These are phyloP conservation scores for Sinapis alba DNA, from an alignment of 441 rosid species.

Conservation along the genomic window DNA sequence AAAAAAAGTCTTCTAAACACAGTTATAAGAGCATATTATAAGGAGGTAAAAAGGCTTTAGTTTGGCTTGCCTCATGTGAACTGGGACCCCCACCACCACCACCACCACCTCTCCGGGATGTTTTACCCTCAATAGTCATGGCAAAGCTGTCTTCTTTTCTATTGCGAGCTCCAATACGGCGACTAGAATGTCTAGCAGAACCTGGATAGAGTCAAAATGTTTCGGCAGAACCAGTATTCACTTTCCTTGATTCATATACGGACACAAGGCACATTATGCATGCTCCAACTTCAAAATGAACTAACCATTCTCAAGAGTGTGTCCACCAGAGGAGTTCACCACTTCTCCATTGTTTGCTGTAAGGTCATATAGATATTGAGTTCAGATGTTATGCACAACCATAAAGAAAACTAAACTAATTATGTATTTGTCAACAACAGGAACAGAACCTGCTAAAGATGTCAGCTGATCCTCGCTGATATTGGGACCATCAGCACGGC, in stretches of 20 bases:
- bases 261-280: background rate
- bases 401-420: background rate
- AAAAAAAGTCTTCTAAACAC: slow-evolving; percentile 6
- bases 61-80: slow-evolving; percentile 56
- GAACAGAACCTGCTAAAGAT: slow-evolving; percentile 39
- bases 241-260: background rate
- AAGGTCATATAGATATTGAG: slow-evolving; percentile 24
- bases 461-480: slow-evolving; percentile 47
- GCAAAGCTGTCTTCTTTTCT: slow-evolving; percentile 54
- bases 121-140: slow-evolving; percentile 50
- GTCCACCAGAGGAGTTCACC: slow-evolving; percentile 35
- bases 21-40: slow-evolving; percentile 19
- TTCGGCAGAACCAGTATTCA: slow-evolving; percentile 14
- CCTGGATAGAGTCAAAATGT: slow-evolving; percentile 45
- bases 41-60: slow-evolving; percentile 1
- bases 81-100: slow-evolving; percentile 49
- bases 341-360: slow-evolving; percentile 46
- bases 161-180: slow-evolving; percentile 46
- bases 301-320: slow-evolving; percentile 50
- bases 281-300: slow-evolving; percentile 17
- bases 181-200: slow-evolving; percentile 49
- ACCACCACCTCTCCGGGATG: slow-evolving; percentile 60
- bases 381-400: slow-evolving; percentile 19
- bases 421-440: slow-evolving; percentile 9
- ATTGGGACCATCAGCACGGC: slow-evolving; percentile 53